These are phyloP conservation scores for Xylaria sp. DNA, from an alignment of 2,329 filamentous ascomycete genomes.

Conservation along the genomic window DNA sequence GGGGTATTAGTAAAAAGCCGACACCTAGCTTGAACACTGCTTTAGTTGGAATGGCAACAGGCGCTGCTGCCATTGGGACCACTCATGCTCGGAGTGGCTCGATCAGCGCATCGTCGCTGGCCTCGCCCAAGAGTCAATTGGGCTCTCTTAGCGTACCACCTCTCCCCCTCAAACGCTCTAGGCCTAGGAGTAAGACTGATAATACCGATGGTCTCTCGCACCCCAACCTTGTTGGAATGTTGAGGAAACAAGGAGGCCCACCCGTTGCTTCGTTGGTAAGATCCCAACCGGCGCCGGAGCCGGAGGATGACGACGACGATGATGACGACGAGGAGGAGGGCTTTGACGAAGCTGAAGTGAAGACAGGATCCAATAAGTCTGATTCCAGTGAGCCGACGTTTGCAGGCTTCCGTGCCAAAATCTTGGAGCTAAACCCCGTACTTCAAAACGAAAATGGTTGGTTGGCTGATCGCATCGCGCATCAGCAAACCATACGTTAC, in stretches of 20 bases:
- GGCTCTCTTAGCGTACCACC: conserved; percentile 43
- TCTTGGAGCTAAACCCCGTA: conserved; percentile 73
- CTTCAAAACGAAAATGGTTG: conserved; percentile 58
- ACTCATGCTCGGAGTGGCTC: conserved; percentile 63
- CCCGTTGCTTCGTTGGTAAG: conserved; percentile 53
- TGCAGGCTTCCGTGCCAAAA: conserved; percentile 76
- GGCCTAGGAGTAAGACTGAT: conserved; percentile 60
- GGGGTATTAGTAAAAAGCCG: conserved; percentile 51
- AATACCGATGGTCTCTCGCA: conserved; percentile 41
- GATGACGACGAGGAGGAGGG: conserved; percentile 60
- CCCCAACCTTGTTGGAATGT: conserved; percentile 52
- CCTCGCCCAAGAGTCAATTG: conserved; percentile 58
- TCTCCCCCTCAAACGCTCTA: conserved; percentile 54
- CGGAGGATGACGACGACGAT: conserved; percentile 63
- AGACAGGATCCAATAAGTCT: conserved; percentile 62
- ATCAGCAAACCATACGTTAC: conserved; percentile 79
- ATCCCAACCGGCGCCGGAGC: conserved; percentile 47
- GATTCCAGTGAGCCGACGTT: conserved; percentile 72
- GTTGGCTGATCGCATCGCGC: conserved; percentile 78
- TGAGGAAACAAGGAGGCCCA: conserved; percentile 56
- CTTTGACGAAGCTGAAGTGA: conserved; percentile 62
- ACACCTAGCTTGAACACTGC: conserved; percentile 63
- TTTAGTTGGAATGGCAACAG: conserved; percentile 57
- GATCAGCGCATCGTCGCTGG: conserved; percentile 56
- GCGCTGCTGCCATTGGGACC: conserved; percentile 58